These are phyloP conservation scores for Lyophyllum semitale DNA, from an alignment of 768 basidiomycete genomes.

Conservation along the genomic window DNA sequence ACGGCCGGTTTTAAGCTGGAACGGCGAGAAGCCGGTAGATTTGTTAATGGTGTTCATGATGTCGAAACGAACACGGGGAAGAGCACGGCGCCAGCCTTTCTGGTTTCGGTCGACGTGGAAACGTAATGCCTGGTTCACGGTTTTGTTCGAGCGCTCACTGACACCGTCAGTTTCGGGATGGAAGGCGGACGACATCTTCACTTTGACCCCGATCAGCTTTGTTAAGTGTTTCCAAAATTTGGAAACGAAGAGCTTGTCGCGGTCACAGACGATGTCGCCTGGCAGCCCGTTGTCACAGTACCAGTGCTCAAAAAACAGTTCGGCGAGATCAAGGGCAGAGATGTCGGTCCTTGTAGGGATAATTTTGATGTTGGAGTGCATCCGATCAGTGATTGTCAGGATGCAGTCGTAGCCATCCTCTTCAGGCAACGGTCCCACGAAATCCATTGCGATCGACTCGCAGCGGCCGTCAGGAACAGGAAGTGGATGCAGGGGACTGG, in stretches of 20 bases:
- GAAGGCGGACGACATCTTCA: constrained; percentile 5
- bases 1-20: constrained; percentile 21
- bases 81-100: constrained; percentile 24
- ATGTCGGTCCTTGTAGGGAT: constrained; percentile 3
- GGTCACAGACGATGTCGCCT: constrained; percentile 16
- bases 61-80: constrained; percentile 26
- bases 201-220: constrained; percentile 22
- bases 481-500: constrained; percentile 27
- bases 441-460: constrained; percentile 20
- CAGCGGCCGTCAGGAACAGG: constrained; percentile 20
- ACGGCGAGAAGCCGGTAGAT: constrained; percentile 27
- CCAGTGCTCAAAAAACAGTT: constrained; percentile 29
- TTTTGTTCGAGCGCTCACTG: constrained; percentile 7
- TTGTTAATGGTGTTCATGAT: constrained; percentile 32
- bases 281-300: constrained; percentile 38
- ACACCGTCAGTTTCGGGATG: too few species aligned
- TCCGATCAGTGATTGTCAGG: constrained; percentile 25
- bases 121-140: constrained; percentile 29
- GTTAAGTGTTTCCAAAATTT: constrained; percentile 28
- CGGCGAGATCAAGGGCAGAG: constrained; percentile 20
- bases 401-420: constrained; percentile 29
- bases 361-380: constrained; percentile 23
- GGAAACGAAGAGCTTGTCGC: constrained; percentile 21
- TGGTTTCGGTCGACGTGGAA: constrained; percentile 26
- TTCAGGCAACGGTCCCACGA: constrained; percentile 17